These are phyloP conservation scores for Hortiboletus campestris DNA, from an alignment of 768 basidiomycete genomes.

Conservation along the genomic window DNA sequence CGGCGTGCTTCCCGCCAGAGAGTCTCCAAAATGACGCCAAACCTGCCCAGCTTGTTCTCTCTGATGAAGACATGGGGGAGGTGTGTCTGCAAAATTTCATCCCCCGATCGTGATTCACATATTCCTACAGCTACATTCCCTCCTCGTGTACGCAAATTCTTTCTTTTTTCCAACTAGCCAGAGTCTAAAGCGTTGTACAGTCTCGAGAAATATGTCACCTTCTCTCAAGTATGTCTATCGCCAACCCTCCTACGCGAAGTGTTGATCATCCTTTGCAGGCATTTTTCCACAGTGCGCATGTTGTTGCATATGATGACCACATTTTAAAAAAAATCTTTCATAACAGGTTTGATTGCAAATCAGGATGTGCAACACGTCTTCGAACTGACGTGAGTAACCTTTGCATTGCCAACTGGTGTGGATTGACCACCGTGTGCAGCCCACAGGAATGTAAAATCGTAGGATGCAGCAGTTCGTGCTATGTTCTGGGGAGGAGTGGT, in stretches of 20 bases:
- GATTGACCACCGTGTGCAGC: constrained; percentile 19
- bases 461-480: constrained; percentile 58
- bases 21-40: constrained; percentile 16
- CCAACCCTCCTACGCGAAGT: constrained; percentile 37
- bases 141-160: constrained; percentile 48
- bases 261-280: constrained; percentile 19
- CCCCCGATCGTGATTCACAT: neutral
- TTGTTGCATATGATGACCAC: neutral
- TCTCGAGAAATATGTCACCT: constrained; percentile 30
- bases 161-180: neutral
- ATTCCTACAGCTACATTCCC: constrained; percentile 47
- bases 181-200: constrained; percentile 43
- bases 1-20: constrained; percentile 52
- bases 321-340: neutral
- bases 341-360: constrained; percentile 24
- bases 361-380: constrained; percentile 29
- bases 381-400: constrained; percentile 22
- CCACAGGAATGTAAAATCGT: constrained; percentile 55
- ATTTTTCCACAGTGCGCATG: constrained; percentile 19
- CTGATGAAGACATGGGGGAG: constrained; percentile 47
- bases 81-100: constrained; percentile 26
- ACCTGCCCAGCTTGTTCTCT: constrained; percentile 32
- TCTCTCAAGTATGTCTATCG: constrained; percentile 23
- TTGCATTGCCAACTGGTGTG: constrained; percentile 11
- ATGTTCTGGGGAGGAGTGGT: constrained; percentile 39